Percentiles rank a stretch among this genome's conserved stretches.
Conservation (phyloP, 345 rosid genomes). For the Brassica incana region DNA sequence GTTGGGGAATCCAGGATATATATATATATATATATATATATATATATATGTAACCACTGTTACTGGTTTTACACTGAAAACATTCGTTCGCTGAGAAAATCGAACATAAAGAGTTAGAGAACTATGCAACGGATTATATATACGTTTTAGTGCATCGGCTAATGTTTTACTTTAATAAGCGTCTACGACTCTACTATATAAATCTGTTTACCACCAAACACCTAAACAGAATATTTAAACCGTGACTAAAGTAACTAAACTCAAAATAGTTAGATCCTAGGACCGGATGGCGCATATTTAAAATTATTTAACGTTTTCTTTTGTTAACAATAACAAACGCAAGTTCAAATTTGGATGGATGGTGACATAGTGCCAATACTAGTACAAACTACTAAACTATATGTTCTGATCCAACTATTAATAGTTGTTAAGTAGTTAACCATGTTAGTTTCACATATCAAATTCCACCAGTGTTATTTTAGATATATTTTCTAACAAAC, state of each 20-base stretch:
- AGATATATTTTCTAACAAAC: not conserved
- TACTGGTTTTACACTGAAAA: not conserved
- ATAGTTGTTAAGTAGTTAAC: not conserved
- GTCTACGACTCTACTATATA: not conserved
- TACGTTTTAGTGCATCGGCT: not conserved
- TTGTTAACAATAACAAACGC: not conserved
- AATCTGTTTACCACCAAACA: not conserved
- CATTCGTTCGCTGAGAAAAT: not conserved
- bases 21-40: too few species aligned
- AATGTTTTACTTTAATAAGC: not conserved
- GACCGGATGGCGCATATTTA: not conserved
- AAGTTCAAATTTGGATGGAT: not conserved
- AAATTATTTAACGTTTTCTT: not conserved
- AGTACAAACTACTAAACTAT: not conserved
- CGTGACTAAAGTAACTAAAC: not conserved
- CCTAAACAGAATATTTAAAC: not conserved
- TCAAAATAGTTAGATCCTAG: not conserved
- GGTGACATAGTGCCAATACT: not conserved
- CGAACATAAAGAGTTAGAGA: not conserved
- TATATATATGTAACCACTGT: not conserved
- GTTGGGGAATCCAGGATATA: not conserved
- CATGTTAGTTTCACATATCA: not conserved
- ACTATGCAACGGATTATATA: not conserved
- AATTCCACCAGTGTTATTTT: not conserved
- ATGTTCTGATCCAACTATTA: not conserved